Evolutionary conservation across 164 flowering plant species (phyloP), one percentile per base, ranked within the genome.

Genomic region (Vitis amurensis): DNA sequence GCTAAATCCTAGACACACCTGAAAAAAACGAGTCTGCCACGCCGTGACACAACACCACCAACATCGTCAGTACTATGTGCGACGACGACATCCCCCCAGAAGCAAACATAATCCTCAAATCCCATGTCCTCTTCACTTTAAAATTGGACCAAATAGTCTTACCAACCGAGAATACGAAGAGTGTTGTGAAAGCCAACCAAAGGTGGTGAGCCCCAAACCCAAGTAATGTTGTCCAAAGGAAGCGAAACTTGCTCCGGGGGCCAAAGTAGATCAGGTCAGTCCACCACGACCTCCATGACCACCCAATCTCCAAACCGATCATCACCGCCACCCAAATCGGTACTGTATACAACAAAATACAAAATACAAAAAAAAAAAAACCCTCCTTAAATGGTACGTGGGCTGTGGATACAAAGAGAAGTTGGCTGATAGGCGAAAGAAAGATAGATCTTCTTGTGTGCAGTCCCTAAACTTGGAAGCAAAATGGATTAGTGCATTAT

Each of bases 251-350:
- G 19, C 1, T 19, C 19, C 19, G 1, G 87, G 74, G 50, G 95
- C 97, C 8, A 19, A 92, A 79, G 48, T 75, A 88, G n/a, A 92
- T 57, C 31, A 90, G 62, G 17, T 93, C 89, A 11, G 91, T 92
- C 93, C 94, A 92, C 8, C 99, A 68, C 0, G 99, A 98, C 57
- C 90, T 78, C 99, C 99, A 95, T 0, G 99, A 91, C 97, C 99
- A 95, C 8, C 99, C 99, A 75, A 95, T 95, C 13, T 91, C 72
- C 47, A 95, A 63, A 8, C 99, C 97, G 66, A 95, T 93, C 90
- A 91, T 88, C 15, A 95, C 91, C 31, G 98, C 98, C 8, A 91
- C 82, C 99, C 99, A 93, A 71, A 95, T 95, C 79, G 99, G 99
- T 0, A 95, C 99, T 56, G 90, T 85, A 29, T 97, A 93, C 0